Base-by-base conservation (phyloP, 2,329 filamentous ascomycete species). In the Apiospora hydei region DNA sequence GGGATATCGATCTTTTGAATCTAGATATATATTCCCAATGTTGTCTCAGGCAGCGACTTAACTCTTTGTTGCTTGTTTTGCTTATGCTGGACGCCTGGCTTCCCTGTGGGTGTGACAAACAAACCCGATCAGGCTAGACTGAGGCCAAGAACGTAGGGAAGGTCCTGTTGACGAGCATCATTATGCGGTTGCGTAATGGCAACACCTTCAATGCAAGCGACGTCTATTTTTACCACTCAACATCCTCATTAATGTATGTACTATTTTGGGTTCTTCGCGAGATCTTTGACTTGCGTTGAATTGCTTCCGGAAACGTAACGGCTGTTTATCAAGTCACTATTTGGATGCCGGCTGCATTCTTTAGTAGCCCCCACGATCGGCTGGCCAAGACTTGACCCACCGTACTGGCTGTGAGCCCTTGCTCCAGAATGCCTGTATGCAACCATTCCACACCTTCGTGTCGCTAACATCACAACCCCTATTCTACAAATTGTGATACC, bases 301-400 rank as follows among this genome's bases (percentile, higher is more conserved):
- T 38, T 18, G 16, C 34, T n/a, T 41, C 38, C 10, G 21, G 30
- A n/a, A 24, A 41, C 57, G 21, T n/a, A 41, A 41, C 21, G 18
- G n/a, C 34, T n/a, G 18, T 34, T 41, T 64, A n/a, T 14, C 21
- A n/a, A n/a, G 34, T n/a, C 18, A 18, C 8, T 24, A 18, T 26
- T 38, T 30, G 16, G 38, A 11, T 41, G 10, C 10, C 38, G 53
- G 41, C 57, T 41, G 57, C 57, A 64, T 41, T 13, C n/a, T n/a
- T n/a, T n/a, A n/a, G n/a, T n/a, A n/a, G n/a, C n/a, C n/a, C n/a
- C n/a, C n/a, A n/a, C n/a, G n/a, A n/a, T n/a, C n/a, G n/a, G n/a
- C n/a, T n/a, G n/a, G n/a, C n/a, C n/a, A n/a, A 64, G 57, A 64
- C 57, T n/a, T 41, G 57, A 34, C 57, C 57, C 34, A 64, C 57